Conservation (phyloP, 352 stramenopile species). For the Blastocystis sp. region DNA sequence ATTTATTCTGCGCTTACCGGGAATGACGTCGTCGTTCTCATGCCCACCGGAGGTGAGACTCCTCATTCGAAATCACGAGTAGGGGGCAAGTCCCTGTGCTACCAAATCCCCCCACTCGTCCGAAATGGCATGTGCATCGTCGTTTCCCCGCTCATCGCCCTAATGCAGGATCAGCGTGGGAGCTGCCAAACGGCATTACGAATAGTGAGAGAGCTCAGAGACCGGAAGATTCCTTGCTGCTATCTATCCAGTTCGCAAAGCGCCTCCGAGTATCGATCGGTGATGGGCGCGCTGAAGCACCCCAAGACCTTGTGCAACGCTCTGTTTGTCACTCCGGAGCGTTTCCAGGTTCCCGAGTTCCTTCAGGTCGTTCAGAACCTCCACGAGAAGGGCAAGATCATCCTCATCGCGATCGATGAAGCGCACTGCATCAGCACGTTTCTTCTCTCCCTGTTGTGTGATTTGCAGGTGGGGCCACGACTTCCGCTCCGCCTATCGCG, state of each 20-base stretch:
- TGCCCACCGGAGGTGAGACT: slow-evolving; percentile 56
- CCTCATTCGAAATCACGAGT: neutral
- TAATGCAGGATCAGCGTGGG: slow-evolving; percentile 64
- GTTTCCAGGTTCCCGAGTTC: slow-evolving; percentile 53
- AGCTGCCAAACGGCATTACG: neutral
- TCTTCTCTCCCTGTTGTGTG: neutral
- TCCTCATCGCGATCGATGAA: slow-evolving; percentile 42
- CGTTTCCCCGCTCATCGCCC: slow-evolving; percentile 52
- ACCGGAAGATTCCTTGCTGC: slow-evolving; percentile 9
- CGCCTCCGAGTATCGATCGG: slow-evolving; percentile 22
- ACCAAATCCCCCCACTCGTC: slow-evolving; percentile 61
- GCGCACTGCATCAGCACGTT: slow-evolving; percentile 67
- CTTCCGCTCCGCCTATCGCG: slow-evolving; percentile 60
- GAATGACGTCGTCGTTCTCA: slow-evolving; percentile 34
- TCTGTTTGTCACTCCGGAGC: slow-evolving; percentile 51
- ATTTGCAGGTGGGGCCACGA: slow-evolving; percentile 60
- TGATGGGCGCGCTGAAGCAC: neutral
- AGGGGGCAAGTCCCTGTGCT: slow-evolving; percentile 64
- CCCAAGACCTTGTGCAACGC: neutral
- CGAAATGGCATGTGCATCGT: slow-evolving; percentile 53
- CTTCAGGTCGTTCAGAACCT: neutral
- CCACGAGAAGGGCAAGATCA: neutral
- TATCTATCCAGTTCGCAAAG: slow-evolving; percentile 53
- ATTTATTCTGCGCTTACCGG: slow-evolving; percentile 20
- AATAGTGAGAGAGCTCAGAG: slow-evolving; percentile 39